Evolutionary conservation across 106 monocot species (phyloP), one percentile per base, ranked within the genome.

Genomic region (Acorus calamus): DNA sequence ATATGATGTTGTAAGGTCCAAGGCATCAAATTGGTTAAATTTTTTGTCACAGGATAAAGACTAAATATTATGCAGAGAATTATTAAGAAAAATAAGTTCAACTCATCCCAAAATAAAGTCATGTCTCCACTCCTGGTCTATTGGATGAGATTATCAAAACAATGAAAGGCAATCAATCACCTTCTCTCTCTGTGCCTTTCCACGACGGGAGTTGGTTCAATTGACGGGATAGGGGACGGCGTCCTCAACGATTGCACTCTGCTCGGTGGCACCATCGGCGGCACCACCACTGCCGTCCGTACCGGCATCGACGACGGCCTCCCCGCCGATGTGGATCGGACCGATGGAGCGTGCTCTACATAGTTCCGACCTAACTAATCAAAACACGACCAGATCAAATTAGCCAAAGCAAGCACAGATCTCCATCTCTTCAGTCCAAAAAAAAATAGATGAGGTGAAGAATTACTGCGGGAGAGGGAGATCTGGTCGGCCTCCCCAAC

Each of bases 301-400:
- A 63, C 71, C 55, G 81, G 53, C 44, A 81, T 52, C 45, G 82
- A 75, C 11, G 87, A 63, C 46, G 28, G 28, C 28, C 87, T 90
- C 53, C 91, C 96, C 10, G 87, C 65, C 47, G 87, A 91, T 70
- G 78, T 73, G 43, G 96, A 85, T 53, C 87, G 85, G 50, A 74
- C 67, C 44, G 85, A 4, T 57, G 91, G 68, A 55, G 61, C 42
- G 44, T 73, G 79, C 44, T 96, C 89, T 72, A 78, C 54, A 62
- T 77, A 64, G 78, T 91, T 98, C 77, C 88, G 77, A 81, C 87
- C 96, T 91, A 91, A 73, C 96, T 98, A 91, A 85, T 86, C 61
- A 77, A 77, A 76, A 71, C 42, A 55, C 53, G 73, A 69, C 55
- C 71, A 56, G 8, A 52, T 44, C n/a, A 77, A 64, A 64, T 76